Base-by-base conservation (phyloP, 2,329 filamentous ascomycete genomes). In the Calonectria naviculata region DNA sequence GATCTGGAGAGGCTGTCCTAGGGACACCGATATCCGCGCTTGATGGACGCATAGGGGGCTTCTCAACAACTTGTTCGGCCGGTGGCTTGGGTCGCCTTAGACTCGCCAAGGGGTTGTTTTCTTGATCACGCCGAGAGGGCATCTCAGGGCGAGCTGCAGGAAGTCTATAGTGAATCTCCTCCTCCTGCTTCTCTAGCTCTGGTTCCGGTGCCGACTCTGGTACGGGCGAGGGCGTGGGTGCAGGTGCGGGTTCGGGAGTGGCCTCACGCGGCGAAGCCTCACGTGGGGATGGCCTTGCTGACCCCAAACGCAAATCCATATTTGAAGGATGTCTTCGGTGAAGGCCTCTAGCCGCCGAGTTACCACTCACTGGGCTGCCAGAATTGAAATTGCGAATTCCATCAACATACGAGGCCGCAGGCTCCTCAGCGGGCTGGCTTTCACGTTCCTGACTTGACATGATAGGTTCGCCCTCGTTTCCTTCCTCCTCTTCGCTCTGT, bases 81-180 rank as follows among this genome's bases (percentile, higher is more conserved):
- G 89, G 84, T 1, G 89, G 85, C 78, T 92, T 93, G 46, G 87
- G 78, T 83, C 83, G 89, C 80, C 89, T 93, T 82, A 94, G 93
- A 0, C 90, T 93, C 29, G 92, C 89, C 4, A 92, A 92, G 4
- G 90, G 88, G 71, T 97, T 91, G 80, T 98, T 98, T 81, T 98
- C 95, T 80, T 98, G 95, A 77, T 97, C 94, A 72, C 93, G 88
- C 4, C 85, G 84, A 1, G 92, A 89, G 21, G 92, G 90, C 56
- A 94, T 80, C 62, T 89, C 86, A 10, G 88, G 83, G 21, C 89
- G 88, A 41, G 74, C 58, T 28, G 74, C 70, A 15, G 79, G 76
- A 21, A 75, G 74, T 26, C 87, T 90, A 80, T 91, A 92, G 8
- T 80, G 83, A 58, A 84, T 83, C 47, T 83, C 85, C 76, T 78